Evolutionary conservation across 2,329 filamentous ascomycete genomes (phyloP), one percentile per base, ranked within the genome.

Genomic region (Bipolaris victoriae): DNA sequence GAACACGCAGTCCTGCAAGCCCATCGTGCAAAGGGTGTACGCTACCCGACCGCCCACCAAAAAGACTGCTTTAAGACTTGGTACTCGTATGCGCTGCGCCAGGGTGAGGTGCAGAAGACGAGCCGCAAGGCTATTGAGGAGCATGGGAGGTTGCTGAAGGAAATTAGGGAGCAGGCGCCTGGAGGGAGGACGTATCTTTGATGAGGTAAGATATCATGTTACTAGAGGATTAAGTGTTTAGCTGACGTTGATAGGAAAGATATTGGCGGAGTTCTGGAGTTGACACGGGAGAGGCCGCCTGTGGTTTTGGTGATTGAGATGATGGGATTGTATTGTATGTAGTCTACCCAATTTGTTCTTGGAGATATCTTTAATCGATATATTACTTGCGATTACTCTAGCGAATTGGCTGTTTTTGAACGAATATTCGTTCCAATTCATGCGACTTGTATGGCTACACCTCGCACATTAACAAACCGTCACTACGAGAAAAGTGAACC

Each of bases 51-150:
- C 11, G 60, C 67, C 15, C 36, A 58, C 0, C 69, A 72, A 22
- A 74, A 74, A 57, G 70, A 75, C 15, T 74, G 68, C 39, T 72
- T 73, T 59, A 74, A 74, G 55, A 75, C 73, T 0, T 75, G 73
- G 73, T 75, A 75, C 52, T 74, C 73, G 4, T 74, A 74, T 55
- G 72, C 68, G 2, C 57, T 75, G 11, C 62, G 66, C 13, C 47
- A 64, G 22, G 68, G 69, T 2, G 70, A 69, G 51, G 64, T 54
- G 1, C 52, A 50, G 3, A 72, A 70, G 51, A 56, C 63, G 1
- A 57, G 44, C 3, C 39, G 65, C 11, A 66, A 66, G 46, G 61
- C 47, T 1, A 49, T 70, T 1, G 55, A 62, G n/a, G 66, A 72
- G 35, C 67, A 73, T 49, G 63, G 63, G 15, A 69, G 57, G 50